These are phyloP conservation scores for Ophiostoma himal-ulmi DNA, from an alignment of 2,329 filamentous ascomycete genomes.

Conservation along the genomic window DNA sequence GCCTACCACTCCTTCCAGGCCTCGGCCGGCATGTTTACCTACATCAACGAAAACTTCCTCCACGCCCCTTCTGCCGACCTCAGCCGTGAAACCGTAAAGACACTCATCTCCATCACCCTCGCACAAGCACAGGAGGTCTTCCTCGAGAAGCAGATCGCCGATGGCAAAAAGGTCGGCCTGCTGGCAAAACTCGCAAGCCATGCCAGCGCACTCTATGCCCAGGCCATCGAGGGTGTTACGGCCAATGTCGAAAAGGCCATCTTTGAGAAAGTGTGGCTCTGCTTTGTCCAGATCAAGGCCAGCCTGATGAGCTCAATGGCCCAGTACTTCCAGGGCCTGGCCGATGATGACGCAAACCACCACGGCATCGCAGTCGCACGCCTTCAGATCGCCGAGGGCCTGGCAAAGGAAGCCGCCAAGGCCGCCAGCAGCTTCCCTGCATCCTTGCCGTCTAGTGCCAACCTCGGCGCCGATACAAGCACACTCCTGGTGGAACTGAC, in stretches of 20 bases:
- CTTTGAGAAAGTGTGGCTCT: constrained; percentile 90
- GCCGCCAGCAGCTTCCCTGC: constrained; percentile 74
- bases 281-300: constrained; percentile 76
- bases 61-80: constrained; percentile 95
- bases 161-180: constrained; percentile 86
- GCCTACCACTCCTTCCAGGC: constrained; percentile 98
- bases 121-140: constrained; percentile 97
- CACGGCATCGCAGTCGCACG: constrained; percentile 81
- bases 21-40: constrained; percentile 98
- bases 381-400: constrained; percentile 71
- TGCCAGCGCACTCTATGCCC: constrained; percentile 77
- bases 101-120: constrained; percentile 84
- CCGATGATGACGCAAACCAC: constrained; percentile 81
- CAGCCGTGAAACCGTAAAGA: constrained; percentile 92
- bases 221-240: constrained; percentile 83
- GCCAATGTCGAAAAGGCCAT: constrained; percentile 86
- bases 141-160: constrained; percentile 87
- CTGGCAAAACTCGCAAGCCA: constrained; percentile 91
- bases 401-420: constrained; percentile 71
- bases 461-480: constrained; percentile 75
- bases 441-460: constrained; percentile 72
- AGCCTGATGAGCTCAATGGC: constrained; percentile 78
- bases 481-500: constrained; percentile 69
- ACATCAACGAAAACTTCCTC: constrained; percentile 99
- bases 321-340: constrained; percentile 87